Evolutionary conservation across 805 yeast species (phyloP), one percentile per base, ranked within the genome.

Genomic region (Metschnikowia corniflorae): DNA sequence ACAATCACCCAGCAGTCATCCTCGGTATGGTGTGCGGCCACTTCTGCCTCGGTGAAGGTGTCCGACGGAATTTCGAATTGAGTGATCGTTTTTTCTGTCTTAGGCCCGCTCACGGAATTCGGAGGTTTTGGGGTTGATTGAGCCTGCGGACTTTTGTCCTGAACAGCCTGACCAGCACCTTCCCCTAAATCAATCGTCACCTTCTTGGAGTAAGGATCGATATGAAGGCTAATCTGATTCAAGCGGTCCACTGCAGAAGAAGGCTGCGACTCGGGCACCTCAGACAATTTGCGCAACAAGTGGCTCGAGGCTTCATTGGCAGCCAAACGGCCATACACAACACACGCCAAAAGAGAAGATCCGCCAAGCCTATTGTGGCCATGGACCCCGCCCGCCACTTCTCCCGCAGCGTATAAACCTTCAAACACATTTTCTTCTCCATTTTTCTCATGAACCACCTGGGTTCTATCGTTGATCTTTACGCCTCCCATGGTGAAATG

Each of bases 401-500:
- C 73, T 5, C 73, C 73, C 8, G 68, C 66, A 2, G 73, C 72
- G 43, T 52, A 68, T 28, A 68, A 54, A 2, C 69, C 69, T 23
- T 53, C 53, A 37, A 65, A 61, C 3, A 65, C 58, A 16, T 37
- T 43, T 16, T 51, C 46, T 6, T 46, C 30, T 7, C 57, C 56
- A 1, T 53, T 46, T 19, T 41, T 49, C n/a, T 62, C 45, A 39
- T 36, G 71, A 35, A 43, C 61, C 50, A 53, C 71, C 55, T 39
- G 69, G 0, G 75, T 60, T 27, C 65, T 50, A 16, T 65, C 71
- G 50, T 77, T 68, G 38, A 78, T 75, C 54, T 70, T 70, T 5
- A 77, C 75, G 31, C 87, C 86, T 16, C 87, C 86, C 84, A 78
- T 79, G 7, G 85, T 76, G 55, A 77, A 79, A 54, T 79, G 86